Base-by-base conservation (phyloP, 805 yeast genomes). In the Saccharomycopsis babjevae region DNA sequence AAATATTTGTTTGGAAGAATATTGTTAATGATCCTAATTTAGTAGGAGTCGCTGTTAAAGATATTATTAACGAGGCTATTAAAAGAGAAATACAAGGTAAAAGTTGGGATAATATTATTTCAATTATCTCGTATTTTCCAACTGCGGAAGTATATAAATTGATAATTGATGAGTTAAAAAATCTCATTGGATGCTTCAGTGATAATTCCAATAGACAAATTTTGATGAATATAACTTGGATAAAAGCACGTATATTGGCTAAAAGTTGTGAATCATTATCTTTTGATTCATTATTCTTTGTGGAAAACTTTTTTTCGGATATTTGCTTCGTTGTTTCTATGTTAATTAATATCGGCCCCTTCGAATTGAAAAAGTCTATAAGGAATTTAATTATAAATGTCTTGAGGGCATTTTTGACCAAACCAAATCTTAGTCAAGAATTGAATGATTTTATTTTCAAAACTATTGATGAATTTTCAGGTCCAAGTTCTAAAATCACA, bases 81-180 rank as follows among this genome's bases (percentile, higher is more conserved):
- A 85, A 80, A 62, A 78, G 76, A 61, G 81, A 81, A 63, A 80
- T 82, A 30, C 83, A 81, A 62, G 81, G 79, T 2, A 75, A 80
- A 32, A 76, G 75, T 55, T 82, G 85, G 85, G 72, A 76, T 5
- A 77, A 76, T 50, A 76, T 82, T 13, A 79, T 80, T 4, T 74
- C 79, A 13, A 76, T 79, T 20, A 75, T 83, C 65, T 74, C 78
- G 1, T 62, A 73, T 57, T 66, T 75, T 1, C 84, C 86, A 7
- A 77, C 84, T 2, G 73, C 79, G 28, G 85, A 82, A 64, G 75
- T 82, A 1, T 81, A 84, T 67, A 81, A 83, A 18, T 76, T 77
- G 57, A 74, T 82, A 1, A 72, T 82, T 38, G 67, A 72, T n/a
- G 70, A 83, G 59, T 68, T 83, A 39, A 73, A 77, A 28, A 70